Evolutionary conservation across 2,329 filamentous ascomycete genomes (phyloP).

Genomic region (Scedosporium apiospermum): DNA sequence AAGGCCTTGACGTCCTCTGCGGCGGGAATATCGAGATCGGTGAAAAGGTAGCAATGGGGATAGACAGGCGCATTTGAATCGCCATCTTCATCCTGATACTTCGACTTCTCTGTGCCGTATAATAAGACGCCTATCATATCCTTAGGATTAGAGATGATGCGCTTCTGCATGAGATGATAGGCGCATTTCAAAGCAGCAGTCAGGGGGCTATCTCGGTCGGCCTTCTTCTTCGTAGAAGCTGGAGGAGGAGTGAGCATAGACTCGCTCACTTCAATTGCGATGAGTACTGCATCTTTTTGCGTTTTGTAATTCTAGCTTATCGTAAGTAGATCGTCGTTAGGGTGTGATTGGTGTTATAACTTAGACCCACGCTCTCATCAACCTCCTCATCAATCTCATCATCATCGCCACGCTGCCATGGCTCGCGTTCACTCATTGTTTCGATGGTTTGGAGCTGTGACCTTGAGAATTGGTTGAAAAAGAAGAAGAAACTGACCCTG

Average conservation of each 20-base stretch:
- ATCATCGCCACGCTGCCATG: slow-evolving; percentile 16
- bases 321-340: slow-evolving; percentile 7
- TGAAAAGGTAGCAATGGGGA: slow-evolving; percentile 86
- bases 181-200: slow-evolving; percentile 87
- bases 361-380: slow-evolving; percentile 48
- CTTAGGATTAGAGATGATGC: slow-evolving; percentile 91
- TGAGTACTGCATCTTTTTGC: slow-evolving; percentile 94
- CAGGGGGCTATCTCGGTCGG: slow-evolving; percentile 67
- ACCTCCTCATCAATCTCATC: slow-evolving; percentile 54
- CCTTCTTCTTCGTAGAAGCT: slow-evolving; percentile 59
- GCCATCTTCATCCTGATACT: slow-evolving; percentile 60
- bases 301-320: slow-evolving; percentile 66
- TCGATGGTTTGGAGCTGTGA: background rate
- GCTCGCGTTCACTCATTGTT: slow-evolving; percentile 2
- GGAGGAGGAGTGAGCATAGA: slow-evolving; percentile 72
- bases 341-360: slow-evolving; percentile 2
- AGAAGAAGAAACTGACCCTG: background rate
- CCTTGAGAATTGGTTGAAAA: background rate
- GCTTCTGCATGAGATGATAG: slow-evolving; percentile 92
- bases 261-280: slow-evolving; percentile 84
- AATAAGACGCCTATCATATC: slow-evolving; percentile 96
- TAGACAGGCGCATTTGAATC: slow-evolving; percentile 56
- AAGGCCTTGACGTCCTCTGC: slow-evolving; percentile 79
- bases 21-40: slow-evolving; percentile 77
- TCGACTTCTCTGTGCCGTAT: slow-evolving; percentile 81